Conservation (phyloP, 2,329 filamentous ascomycete species). For the Diaporthe sp. region DNA sequence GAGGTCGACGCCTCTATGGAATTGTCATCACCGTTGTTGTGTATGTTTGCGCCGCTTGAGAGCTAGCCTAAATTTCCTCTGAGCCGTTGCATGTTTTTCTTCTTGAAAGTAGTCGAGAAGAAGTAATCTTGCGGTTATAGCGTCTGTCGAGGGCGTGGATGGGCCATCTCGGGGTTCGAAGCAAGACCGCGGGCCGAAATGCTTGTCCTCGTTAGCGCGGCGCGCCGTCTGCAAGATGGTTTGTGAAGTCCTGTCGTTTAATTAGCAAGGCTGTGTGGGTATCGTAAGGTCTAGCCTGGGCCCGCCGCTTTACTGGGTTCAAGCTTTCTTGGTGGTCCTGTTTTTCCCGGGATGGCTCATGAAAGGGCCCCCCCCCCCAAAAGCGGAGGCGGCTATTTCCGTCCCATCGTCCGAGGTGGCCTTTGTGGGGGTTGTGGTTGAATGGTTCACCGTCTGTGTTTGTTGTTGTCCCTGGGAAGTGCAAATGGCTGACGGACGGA, state of each 20-base stretch:
- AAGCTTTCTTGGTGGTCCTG: not conserved
- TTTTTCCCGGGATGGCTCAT: not conserved
- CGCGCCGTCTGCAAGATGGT: not conserved
- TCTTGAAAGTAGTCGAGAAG: not conserved
- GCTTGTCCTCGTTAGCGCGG: not conserved
- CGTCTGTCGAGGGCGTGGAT: not conserved
- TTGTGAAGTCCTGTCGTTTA: not conserved
- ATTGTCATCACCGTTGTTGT: not conserved
- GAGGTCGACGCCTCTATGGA: not conserved
- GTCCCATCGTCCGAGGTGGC: not conserved
- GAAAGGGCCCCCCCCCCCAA: no score
- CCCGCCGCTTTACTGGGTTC: constrained; percentile 9
- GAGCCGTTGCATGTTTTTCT: not conserved
- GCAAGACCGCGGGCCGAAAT: constrained; percentile 11
- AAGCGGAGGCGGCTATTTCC: constrained; percentile 3
- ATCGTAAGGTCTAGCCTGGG: not conserved
- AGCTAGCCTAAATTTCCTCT: not conserved
- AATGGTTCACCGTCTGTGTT: not conserved
- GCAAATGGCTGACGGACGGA: not conserved
- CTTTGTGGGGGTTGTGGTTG: not conserved
- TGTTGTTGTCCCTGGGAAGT: not conserved
- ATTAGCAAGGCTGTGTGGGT: not conserved
- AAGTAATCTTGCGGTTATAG: not conserved
- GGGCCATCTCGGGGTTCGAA: no score
- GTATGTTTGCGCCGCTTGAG: not conserved